A percentile compares a stretch with the other conserved stretches of the same genome.
These are phyloP conservation scores for Gonium pectorale DNA, from an alignment of 139 green algal genomes.

Conservation along the genomic window DNA sequence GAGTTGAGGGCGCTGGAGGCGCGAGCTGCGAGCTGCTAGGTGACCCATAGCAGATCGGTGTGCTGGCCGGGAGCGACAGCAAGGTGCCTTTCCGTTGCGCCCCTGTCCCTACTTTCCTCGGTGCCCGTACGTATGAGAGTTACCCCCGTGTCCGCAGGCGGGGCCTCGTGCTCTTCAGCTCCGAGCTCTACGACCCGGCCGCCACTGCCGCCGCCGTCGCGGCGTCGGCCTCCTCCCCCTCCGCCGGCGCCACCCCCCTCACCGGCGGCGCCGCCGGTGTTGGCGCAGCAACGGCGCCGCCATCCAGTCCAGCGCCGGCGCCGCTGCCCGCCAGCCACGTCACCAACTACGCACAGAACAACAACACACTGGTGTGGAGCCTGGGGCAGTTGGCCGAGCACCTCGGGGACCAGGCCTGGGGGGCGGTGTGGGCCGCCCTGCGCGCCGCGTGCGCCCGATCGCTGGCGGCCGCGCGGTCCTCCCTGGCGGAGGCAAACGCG, in stretches of 20 bases:
- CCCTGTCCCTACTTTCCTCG: no score
- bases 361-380: slow-evolving; percentile 58
- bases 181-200: slow-evolving; percentile 50
- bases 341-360: slow-evolving; percentile 71
- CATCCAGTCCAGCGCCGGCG: not conserved
- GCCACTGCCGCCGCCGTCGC: not conserved
- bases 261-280: not conserved
- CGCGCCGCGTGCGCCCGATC: slow-evolving; percentile 8
- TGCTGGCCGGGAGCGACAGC: no score
- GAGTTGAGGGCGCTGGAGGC: not conserved
- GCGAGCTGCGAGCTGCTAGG: no score
- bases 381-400: slow-evolving; percentile 48
- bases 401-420: slow-evolving; percentile 42
- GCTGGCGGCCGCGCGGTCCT: slow-evolving; percentile 35
- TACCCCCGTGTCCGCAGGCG: no score
- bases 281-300: no score
- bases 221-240: not conserved
- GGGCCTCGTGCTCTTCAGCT: slow-evolving; percentile 69
- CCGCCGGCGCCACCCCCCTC: not conserved
- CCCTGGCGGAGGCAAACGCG: slow-evolving; percentile 48
- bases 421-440: slow-evolving; percentile 47
- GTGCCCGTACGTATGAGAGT: no score
- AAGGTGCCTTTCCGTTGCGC: no score
- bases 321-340: slow-evolving; percentile 52
- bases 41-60: no score